A percentile compares a stretch with the other conserved stretches of the same genome.
Conservation (phyloP, 1,284 basidiomycete genomes). For the Trichosporon sp. region DNA sequence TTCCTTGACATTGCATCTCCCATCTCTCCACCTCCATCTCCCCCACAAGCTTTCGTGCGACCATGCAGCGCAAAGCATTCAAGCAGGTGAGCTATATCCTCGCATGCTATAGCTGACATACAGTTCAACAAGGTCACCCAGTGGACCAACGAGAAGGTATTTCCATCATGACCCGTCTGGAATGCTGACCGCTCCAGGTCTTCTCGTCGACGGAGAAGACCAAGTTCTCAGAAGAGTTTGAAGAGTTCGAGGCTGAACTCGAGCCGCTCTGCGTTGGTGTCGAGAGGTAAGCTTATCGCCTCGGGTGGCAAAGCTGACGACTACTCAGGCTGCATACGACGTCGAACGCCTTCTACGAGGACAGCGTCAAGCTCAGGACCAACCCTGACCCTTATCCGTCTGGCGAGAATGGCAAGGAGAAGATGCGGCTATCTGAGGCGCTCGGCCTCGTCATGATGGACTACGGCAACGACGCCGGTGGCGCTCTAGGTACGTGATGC, state of each 20-base stretch:
- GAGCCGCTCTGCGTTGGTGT: constrained; percentile 68
- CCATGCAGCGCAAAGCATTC: constrained; percentile 53
- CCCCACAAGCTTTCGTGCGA: not conserved
- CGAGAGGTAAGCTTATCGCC: constrained; percentile 60
- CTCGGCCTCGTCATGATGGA: constrained; percentile 81
- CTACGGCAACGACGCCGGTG: constrained; percentile 78
- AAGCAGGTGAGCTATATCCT: constrained; percentile 46
- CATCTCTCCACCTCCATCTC: not conserved
- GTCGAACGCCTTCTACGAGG: constrained; percentile 49
- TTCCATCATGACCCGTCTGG: not conserved
- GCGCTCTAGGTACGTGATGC: constrained; percentile 60
- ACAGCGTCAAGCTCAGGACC: constrained; percentile 51
- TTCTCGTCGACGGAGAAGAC: constrained; percentile 66
- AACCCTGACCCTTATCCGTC: constrained; percentile 53
- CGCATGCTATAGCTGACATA: constrained; percentile 4
- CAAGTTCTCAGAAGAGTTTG: constrained; percentile 66
- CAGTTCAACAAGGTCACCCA: constrained; percentile 55
- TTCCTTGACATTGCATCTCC: not conserved
- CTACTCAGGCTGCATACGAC: constrained; percentile 52
- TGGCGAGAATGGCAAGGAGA: constrained; percentile 48
- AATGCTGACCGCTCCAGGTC: constrained; percentile 57
- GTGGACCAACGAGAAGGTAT: constrained; percentile 55
- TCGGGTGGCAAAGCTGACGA: not conserved
- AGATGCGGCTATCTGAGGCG: constrained; percentile 67
- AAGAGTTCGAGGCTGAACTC: constrained; percentile 69